Percentiles rank a stretch among this genome's conserved stretches.
phyloP scores from a whole-genome alignment of 2,329 filamentous ascomycete species.

The Blumeria graminis region DNA sequence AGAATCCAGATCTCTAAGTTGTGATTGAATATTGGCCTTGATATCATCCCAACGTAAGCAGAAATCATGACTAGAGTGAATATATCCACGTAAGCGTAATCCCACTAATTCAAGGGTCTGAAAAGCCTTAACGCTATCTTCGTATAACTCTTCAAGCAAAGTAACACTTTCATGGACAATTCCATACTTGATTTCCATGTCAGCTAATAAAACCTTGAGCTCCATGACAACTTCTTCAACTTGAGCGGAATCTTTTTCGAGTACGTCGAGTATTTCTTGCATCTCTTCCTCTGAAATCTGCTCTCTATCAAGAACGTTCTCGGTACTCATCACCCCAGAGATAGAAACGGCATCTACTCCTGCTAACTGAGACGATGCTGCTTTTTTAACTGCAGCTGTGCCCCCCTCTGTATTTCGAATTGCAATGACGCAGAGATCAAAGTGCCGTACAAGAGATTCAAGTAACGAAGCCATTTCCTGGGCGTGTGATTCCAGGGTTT shows the following conservation, averaged over 20 bases:
- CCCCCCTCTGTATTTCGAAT: constrained; percentile 75
- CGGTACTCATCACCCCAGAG: constrained; percentile 33
- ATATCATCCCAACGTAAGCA: constrained; percentile 49
- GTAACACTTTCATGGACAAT: constrained; percentile 39
- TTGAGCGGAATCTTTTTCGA: constrained; percentile 44
- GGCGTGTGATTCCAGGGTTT: constrained; percentile 29
- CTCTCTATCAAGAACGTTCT: constrained; percentile 26
- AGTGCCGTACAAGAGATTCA: constrained; percentile 61
- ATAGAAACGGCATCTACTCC: constrained; percentile 30
- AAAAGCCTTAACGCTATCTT: constrained; percentile 37
- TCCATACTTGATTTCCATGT: constrained; percentile 50
- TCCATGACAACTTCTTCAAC: constrained; percentile 43
- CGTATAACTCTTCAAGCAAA: constrained; percentile 28
- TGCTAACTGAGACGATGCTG: constrained; percentile 34
- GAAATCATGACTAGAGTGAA: constrained; percentile 40
- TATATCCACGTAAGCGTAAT: constrained; percentile 36
- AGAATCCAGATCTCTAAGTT: constrained; percentile 51
- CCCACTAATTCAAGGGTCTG: constrained; percentile 42
- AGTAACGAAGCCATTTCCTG: constrained; percentile 63
- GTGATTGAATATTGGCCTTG: constrained; percentile 39
- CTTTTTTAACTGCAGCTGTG: constrained; percentile 42
- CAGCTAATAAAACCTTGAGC: constrained; percentile 49
- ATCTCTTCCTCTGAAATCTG: constrained; percentile 55
- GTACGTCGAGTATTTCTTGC: constrained; percentile 58
- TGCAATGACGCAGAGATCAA: constrained; percentile 79